phyloP scores from a whole-genome alignment of 345 rosid genomes.

The Gossypium arboreum region DNA sequence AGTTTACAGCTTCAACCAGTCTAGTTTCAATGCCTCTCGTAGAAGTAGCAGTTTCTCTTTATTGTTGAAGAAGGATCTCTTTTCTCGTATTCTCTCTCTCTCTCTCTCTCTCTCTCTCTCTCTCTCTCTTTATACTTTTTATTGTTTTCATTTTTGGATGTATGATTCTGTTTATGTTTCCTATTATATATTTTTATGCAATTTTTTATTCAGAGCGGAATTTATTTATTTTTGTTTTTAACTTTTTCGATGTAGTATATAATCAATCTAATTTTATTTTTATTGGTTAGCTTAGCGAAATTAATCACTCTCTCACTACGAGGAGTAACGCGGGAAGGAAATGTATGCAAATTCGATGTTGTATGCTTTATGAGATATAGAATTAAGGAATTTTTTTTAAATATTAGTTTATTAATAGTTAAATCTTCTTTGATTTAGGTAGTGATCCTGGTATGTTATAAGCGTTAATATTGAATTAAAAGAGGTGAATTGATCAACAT shows the following conservation, averaged over 20 bases:
- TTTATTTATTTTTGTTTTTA: too few relatives aligned
- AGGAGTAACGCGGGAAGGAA: neutral
- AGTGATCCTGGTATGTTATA: neutral
- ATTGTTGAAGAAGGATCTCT: conserved; percentile 42
- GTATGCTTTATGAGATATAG: neutral
- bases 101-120: neutral
- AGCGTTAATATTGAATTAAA: neutral
- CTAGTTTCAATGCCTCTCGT: conserved; percentile 49
- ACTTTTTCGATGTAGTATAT: neutral
- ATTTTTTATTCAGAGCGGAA: neutral
- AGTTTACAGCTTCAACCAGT: conserved; percentile 31
- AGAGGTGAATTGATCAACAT: neutral
- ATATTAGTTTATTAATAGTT: neutral
- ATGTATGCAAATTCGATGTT: neutral
- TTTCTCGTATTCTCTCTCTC: conserved; percentile 40
- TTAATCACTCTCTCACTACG: neutral
- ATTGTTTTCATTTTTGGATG: neutral
- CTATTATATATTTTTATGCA: neutral
- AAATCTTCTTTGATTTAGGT: neutral
- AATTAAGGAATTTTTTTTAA: neutral
- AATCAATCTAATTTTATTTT: neutral
- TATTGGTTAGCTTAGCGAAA: neutral
- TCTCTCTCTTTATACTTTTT: neutral
- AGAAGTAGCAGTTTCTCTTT: conserved; percentile 40
- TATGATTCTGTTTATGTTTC: neutral